Conservation (phyloP, 352 stramenopile genomes). For the Globisporangium carolinianum region DNA sequence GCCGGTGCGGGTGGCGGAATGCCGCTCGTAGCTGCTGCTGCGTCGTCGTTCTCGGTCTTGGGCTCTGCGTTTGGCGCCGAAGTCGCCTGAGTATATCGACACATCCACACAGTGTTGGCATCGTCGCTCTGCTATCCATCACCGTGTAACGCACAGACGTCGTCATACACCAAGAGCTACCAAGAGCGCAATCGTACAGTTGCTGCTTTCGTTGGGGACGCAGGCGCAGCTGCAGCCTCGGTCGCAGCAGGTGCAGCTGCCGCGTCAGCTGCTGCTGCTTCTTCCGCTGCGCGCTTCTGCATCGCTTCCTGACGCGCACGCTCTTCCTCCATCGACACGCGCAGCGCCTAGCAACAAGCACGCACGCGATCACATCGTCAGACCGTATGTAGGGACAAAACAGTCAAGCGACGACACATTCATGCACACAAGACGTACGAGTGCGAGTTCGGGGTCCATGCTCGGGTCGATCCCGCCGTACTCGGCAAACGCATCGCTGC, state of each 20-base stretch:
- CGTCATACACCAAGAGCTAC: neutral
- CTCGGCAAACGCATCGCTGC: conserved; percentile 83
- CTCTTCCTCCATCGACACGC: conserved; percentile 99
- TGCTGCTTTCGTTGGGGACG: conserved; percentile 9
- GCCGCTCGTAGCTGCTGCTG: conserved; percentile 11
- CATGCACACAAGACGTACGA: conserved; percentile 57
- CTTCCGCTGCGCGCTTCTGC: conserved; percentile 86
- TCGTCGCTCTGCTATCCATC: neutral
- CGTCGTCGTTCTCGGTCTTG: neutral
- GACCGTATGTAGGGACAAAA: no score
- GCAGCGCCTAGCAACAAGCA: conserved; percentile 54
- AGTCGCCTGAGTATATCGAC: conserved; percentile 1
- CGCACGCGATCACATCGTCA: no score
- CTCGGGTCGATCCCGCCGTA: conserved; percentile 97
- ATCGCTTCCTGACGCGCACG: conserved; percentile 91
- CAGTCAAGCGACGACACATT: no score
- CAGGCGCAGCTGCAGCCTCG: conserved; percentile 22
- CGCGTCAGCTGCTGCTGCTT: conserved; percentile 34
- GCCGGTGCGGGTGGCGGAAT: conserved; percentile 42
- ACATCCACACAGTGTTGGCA: neutral
- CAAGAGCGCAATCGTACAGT: no score
- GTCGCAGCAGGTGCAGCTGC: conserved; percentile 16
- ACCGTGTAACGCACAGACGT: neutral
- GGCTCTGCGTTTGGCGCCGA: conserved; percentile 16
- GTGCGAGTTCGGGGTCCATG: conserved; percentile 97